A percentile compares a stretch with the other conserved stretches of the same genome.
These are phyloP conservation scores for Yamadazyma nakazawae DNA, from an alignment of 805 yeast species.

Conservation along the genomic window DNA sequence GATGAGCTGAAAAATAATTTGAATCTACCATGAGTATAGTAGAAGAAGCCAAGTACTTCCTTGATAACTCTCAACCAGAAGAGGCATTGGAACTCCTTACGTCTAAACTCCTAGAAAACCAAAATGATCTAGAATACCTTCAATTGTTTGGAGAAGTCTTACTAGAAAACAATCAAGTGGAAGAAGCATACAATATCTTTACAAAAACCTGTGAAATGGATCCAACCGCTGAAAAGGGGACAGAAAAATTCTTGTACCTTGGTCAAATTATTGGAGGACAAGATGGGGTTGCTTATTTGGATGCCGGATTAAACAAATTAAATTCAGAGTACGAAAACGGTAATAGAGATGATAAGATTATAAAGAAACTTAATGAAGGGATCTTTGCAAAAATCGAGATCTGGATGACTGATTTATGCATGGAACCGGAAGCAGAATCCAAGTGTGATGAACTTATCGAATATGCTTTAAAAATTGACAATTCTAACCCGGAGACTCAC, in stretches of 20 bases:
- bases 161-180: slow-evolving; percentile 77
- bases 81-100: slow-evolving; percentile 49
- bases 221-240: slow-evolving; percentile 59
- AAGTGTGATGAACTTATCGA: slow-evolving; percentile 72
- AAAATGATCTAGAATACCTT: slow-evolving; percentile 44
- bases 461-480: slow-evolving; percentile 59
- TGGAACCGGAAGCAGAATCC: slow-evolving; percentile 84
- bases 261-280: slow-evolving; percentile 88
- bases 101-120: slow-evolving; percentile 28
- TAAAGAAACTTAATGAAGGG: slow-evolving; percentile 69
- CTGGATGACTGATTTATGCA: slow-evolving; percentile 97
- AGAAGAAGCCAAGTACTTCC: slow-evolving; percentile 39
- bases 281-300: slow-evolving; percentile 63
- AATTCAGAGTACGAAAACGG: slow-evolving; percentile 20
- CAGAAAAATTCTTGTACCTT: slow-evolving; percentile 81
- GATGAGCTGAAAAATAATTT: slow-evolving; percentile 8
- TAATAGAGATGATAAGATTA: slow-evolving; percentile 23
- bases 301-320: slow-evolving; percentile 53
- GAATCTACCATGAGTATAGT: slow-evolving; percentile 10
- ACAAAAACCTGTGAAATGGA: slow-evolving; percentile 63
- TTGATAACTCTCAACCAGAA: slow-evolving; percentile 50
- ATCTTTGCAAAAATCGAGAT: slow-evolving; percentile 84
- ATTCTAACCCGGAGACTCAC: slow-evolving; percentile 73
- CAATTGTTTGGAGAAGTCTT: slow-evolving; percentile 72
- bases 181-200: slow-evolving; percentile 67